Conservation (phyloP, 495 filamentous ascomycete species). For the Hyaloscypha bicolor region DNA sequence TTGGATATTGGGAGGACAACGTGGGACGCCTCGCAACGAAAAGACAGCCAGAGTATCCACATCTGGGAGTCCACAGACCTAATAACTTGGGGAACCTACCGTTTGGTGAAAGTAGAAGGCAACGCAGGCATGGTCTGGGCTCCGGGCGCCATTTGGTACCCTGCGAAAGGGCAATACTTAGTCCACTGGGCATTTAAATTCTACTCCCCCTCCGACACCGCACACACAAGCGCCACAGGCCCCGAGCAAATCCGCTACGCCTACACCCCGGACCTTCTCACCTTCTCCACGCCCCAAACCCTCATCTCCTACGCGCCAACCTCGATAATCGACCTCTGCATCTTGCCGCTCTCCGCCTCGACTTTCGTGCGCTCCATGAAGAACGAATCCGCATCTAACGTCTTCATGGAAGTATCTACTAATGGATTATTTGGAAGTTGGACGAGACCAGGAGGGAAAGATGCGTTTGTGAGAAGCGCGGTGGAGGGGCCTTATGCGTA, state of each 20-base stretch:
- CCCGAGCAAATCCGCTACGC: slow-evolving; percentile 25
- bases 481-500: too few species aligned
- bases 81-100: slow-evolving; percentile 49
- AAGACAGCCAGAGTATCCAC: slow-evolving; percentile 51
- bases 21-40: slow-evolving; percentile 54
- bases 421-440: too few species aligned
- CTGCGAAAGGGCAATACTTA: slow-evolving; percentile 49
- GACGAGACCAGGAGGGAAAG: too few species aligned
- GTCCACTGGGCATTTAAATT: slow-evolving; percentile 59
- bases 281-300: too few species aligned
- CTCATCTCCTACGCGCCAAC: too few species aligned
- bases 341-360: too few species aligned
- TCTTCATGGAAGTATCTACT: too few species aligned
- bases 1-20: slow-evolving; percentile 45
- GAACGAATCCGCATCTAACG: too few species aligned
- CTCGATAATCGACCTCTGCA: too few species aligned
- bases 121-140: slow-evolving; percentile 59
- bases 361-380: too few species aligned
- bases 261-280: slow-evolving; percentile 35
- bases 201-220: slow-evolving; percentile 31
- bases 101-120: slow-evolving; percentile 48
- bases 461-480: too few species aligned
- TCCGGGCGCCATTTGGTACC: slow-evolving; percentile 55
- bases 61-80: slow-evolving; percentile 56
- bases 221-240: slow-evolving; percentile 30